phyloP scores from a whole-genome alignment of 192 early-diverging fungal species.

The Coemansia javaensis region DNA sequence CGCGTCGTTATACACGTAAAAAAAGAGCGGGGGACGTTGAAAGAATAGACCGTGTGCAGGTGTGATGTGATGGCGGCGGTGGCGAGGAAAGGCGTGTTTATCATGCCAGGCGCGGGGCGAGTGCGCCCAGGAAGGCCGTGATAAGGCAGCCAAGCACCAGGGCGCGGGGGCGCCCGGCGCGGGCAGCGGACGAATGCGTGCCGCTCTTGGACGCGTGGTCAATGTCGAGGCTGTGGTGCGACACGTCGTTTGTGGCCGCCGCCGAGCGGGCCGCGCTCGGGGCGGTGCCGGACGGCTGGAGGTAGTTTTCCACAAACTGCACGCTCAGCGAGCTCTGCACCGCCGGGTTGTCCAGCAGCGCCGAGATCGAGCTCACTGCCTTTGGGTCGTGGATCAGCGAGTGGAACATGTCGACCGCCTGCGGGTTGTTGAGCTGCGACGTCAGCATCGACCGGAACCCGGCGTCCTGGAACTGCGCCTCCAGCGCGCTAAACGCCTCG shows the following conservation, averaged over 20 bases:
- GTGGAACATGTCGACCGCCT: conserved; percentile 49
- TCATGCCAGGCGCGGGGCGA: conserved; percentile 8
- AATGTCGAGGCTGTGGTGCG: conserved; percentile 10
- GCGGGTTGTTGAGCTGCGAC: conserved; percentile 44
- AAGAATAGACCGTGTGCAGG: no score
- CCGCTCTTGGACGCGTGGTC: conserved; percentile 14
- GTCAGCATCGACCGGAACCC: conserved; percentile 38
- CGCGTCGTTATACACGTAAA: no score
- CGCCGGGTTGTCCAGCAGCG: conserved; percentile 33
- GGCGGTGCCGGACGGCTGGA: conserved; percentile 5
- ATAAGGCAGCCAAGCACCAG: conserved; percentile 25
- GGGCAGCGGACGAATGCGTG: conserved; percentile 6
- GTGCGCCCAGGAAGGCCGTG: conserved; percentile 10
- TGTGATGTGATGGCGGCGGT: no score
- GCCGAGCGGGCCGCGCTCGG: neutral
- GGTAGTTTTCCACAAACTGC: conserved; percentile 43
- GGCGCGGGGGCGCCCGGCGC: conserved; percentile 9
- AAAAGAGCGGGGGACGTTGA: no score
- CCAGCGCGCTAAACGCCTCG: conserved; percentile 40
- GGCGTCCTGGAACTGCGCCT: conserved; percentile 32
- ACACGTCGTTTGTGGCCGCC: conserved; percentile 17
- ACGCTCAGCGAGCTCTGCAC: conserved; percentile 43
- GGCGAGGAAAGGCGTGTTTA: conserved; percentile 8
- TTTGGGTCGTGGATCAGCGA: conserved; percentile 42
- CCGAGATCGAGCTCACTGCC: conserved; percentile 40